phyloP scores from a whole-genome alignment of 2,329 filamentous ascomycete genomes.

The Pezicula neosporulosa region DNA sequence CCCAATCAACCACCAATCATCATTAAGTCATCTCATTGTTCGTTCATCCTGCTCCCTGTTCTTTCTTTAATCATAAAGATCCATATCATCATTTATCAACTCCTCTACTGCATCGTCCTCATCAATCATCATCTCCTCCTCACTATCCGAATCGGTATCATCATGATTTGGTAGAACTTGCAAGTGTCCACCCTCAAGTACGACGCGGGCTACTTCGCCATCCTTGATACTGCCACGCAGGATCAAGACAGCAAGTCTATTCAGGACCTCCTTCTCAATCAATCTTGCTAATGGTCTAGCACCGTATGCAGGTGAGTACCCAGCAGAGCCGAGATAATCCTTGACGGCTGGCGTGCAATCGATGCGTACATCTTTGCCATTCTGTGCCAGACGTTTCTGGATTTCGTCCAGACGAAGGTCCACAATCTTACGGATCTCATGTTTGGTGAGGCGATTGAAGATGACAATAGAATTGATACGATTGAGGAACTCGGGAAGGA shows the following conservation, averaged over 20 bases:
- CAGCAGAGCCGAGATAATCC: slow-evolving; percentile 86
- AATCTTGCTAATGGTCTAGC: slow-evolving; percentile 83
- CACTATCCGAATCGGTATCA: slow-evolving; percentile 68
- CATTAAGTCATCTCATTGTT: background rate
- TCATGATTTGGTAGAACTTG: slow-evolving; percentile 82
- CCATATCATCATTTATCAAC: slow-evolving; percentile 56
- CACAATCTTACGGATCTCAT: slow-evolving; percentile 92
- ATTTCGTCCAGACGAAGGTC: slow-evolving; percentile 86
- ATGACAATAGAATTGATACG: slow-evolving; percentile 95
- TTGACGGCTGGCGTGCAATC: slow-evolving; percentile 81
- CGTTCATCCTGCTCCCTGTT: background rate
- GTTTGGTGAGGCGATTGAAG: slow-evolving; percentile 91
- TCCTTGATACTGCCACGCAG: slow-evolving; percentile 81
- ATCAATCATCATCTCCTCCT: slow-evolving; percentile 63
- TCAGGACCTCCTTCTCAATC: slow-evolving; percentile 96
- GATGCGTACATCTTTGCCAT: slow-evolving; percentile 83
- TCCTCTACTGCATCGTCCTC: slow-evolving; percentile 51
- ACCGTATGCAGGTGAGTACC: slow-evolving; percentile 94
- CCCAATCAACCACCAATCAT: too few species aligned
- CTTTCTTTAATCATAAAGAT: slow-evolving; percentile 40
- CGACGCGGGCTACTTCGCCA: slow-evolving; percentile 77
- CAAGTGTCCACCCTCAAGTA: slow-evolving; percentile 76
- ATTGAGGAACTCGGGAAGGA: slow-evolving; percentile 98
- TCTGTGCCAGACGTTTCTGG: slow-evolving; percentile 82
- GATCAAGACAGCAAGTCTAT: slow-evolving; percentile 87